Base-by-base conservation (phyloP, 768 basidiomycete genomes). In the Pisolithus marmoratus region DNA sequence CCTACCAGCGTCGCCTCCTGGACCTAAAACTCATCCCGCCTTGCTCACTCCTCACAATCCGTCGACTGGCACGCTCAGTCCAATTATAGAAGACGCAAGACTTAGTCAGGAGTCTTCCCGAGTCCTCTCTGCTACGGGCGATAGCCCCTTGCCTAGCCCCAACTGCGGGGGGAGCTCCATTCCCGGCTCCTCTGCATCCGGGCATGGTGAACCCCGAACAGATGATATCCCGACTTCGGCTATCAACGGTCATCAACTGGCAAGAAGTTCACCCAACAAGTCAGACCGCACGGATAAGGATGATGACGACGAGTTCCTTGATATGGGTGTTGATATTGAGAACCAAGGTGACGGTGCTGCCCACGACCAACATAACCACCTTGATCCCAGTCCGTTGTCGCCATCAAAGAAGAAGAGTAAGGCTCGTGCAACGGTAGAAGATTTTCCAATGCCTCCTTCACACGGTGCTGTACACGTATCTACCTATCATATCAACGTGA, bases 101-200 rank as follows among this genome's bases (percentile, higher is more conserved):
- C 57, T 73, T 17, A 78, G 80, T n/a, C 78, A 84, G 50, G 84
- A 84, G 47, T 89, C 43, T 45, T 45, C 86, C 8, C 77, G 78
- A 22, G 79, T 85, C 46, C 81, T 84, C 31, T 73, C 90, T 36
- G 85, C 89, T 1, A 82, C 87, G 78, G 69, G 68, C 36, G 86
- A 88, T 51, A 84, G 82, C 5, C 83, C 87, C 3, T 62, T 71
- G 8, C 68, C 78, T 24, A 85, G 80, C 60, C 81, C 85, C 6
- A 67, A 41, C 64, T 40, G 51, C 17, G 14, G 6, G 8, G 34
- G 34, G 29, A 54, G 55, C 8, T 52, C 54, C 26, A 42, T 34
- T 44, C 9, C 42, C 22, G n/a, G 31, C n/a, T 36, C 23, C 5
- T 31, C 54, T 20, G 38, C 19, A 11, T 31, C 47, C 20, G 38